A percentile compares a stretch with the other conserved stretches of the same genome.
phyloP scores from a whole-genome alignment of 2,329 filamentous ascomycete genomes.

The Neoascochyta sp. region DNA sequence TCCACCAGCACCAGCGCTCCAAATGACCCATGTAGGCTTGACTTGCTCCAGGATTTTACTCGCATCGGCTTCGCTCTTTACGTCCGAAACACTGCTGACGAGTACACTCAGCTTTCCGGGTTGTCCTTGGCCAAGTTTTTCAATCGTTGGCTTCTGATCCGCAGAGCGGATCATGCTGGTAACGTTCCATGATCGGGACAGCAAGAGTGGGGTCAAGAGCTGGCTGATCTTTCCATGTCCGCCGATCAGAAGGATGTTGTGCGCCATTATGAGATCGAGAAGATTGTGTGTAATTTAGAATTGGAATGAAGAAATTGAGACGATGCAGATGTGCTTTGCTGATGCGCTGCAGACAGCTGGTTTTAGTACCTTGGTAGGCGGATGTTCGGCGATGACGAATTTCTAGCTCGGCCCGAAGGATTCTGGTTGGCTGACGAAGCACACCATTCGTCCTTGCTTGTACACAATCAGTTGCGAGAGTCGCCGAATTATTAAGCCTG shows the following conservation, averaged over 20 bases:
- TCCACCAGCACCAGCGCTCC: slow-evolving; percentile 61
- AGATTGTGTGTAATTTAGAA: not conserved
- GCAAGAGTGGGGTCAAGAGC: slow-evolving; percentile 70
- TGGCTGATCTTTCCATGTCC: slow-evolving; percentile 78
- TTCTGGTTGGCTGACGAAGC: too few relatives aligned
- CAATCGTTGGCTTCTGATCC: slow-evolving; percentile 63
- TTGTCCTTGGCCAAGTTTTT: slow-evolving; percentile 56
- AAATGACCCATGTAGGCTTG: slow-evolving; percentile 64
- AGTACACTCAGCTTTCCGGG: slow-evolving; percentile 66
- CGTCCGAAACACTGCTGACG: slow-evolving; percentile 67
- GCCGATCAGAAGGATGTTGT: slow-evolving; percentile 64
- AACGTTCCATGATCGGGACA: slow-evolving; percentile 70
- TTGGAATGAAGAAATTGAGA: not conserved
- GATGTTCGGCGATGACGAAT: too few relatives aligned
- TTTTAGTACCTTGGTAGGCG: too few relatives aligned
- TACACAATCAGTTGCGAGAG: too few relatives aligned
- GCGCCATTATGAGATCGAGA: slow-evolving; percentile 25
- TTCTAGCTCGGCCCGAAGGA: too few relatives aligned
- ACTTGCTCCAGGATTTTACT: slow-evolving; percentile 59
- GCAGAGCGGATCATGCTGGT: slow-evolving; percentile 72
- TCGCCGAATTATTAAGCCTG: too few relatives aligned
- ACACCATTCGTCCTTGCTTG: too few relatives aligned
- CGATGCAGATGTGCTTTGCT: too few relatives aligned
- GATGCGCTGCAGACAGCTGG: too few relatives aligned
- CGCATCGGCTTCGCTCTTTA: slow-evolving; percentile 61